phyloP scores from a whole-genome alignment of 148 eudicot species.

The Agrostemma githago region DNA sequence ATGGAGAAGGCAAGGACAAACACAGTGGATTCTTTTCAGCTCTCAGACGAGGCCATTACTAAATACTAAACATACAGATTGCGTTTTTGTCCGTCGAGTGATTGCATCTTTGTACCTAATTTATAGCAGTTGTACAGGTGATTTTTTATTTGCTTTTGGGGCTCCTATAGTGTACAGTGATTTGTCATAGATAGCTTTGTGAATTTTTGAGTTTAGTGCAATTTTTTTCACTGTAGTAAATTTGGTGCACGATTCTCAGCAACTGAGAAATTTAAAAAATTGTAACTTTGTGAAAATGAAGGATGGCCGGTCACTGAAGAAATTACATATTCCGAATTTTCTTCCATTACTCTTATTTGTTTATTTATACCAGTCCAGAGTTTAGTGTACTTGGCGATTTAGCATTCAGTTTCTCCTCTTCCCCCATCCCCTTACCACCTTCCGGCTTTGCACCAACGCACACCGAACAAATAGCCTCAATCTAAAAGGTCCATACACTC shows the following conservation, averaged over 20 bases:
- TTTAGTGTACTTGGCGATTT: too few relatives aligned
- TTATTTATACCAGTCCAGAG: not conserved
- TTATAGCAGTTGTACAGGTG: constrained; percentile 27
- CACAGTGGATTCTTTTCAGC: constrained; percentile 80
- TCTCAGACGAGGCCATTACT: constrained; percentile 72
- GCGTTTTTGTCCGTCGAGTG: constrained; percentile 18
- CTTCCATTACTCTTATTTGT: too few relatives aligned
- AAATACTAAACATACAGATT: not conserved
- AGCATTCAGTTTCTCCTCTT: too few relatives aligned
- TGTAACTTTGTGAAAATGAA: constrained; percentile 1
- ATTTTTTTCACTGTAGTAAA: not conserved
- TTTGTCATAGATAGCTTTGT: constrained; percentile 3
- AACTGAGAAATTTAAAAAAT: not conserved
- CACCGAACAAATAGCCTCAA: too few relatives aligned
- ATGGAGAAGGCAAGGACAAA: constrained; percentile 74
- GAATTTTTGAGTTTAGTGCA: not conserved
- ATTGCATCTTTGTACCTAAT: constrained; percentile 24
- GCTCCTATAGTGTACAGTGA: constrained; percentile 35
- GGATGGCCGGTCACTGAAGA: not conserved
- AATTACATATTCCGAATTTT: not conserved
- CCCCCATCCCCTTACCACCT: too few relatives aligned
- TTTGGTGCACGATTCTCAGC: not conserved
- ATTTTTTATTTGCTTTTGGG: constrained; percentile 18
- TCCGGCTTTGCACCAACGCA: too few relatives aligned
- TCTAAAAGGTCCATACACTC: too few relatives aligned